Conservation (phyloP, 257 asterid genomes). For the Rubia yunnanensis region DNA sequence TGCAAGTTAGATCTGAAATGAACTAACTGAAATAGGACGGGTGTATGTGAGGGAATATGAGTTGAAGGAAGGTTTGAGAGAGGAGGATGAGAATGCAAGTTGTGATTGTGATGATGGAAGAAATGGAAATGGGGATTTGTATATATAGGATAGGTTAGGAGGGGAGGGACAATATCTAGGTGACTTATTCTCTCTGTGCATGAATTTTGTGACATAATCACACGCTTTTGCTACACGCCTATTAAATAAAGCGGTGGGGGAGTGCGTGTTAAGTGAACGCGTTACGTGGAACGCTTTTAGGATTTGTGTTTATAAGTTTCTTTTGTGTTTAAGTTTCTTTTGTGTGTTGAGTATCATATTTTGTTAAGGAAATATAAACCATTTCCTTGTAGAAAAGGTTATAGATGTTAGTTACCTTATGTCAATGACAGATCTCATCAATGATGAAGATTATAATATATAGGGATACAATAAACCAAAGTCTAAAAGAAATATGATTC, state of each 20-base stretch:
- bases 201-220: conserved; percentile 31
- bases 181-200: conserved; percentile 40
- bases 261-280: conserved; percentile 4
- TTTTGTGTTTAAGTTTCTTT: no score
- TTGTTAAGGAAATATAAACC: no score
- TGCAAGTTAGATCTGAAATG: background rate
- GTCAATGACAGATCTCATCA: no score
- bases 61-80: background rate
- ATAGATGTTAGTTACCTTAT: no score
- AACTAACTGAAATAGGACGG: no score
- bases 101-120: conserved; percentile 9
- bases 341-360: no score
- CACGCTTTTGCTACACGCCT: conserved; percentile 13
- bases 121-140: conserved; percentile 9
- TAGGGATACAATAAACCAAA: no score
- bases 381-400: no score
- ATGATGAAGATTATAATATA: no score
- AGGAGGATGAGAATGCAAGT: background rate
- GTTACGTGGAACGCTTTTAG: conserved; percentile 8
- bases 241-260: background rate
- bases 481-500: no score
- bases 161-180: conserved; percentile 23
- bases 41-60: no score
- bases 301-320: no score
- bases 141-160: conserved; percentile 14